Conservation (phyloP, 495 filamentous ascomycete genomes). For the Sordaria brevicollis region DNA sequence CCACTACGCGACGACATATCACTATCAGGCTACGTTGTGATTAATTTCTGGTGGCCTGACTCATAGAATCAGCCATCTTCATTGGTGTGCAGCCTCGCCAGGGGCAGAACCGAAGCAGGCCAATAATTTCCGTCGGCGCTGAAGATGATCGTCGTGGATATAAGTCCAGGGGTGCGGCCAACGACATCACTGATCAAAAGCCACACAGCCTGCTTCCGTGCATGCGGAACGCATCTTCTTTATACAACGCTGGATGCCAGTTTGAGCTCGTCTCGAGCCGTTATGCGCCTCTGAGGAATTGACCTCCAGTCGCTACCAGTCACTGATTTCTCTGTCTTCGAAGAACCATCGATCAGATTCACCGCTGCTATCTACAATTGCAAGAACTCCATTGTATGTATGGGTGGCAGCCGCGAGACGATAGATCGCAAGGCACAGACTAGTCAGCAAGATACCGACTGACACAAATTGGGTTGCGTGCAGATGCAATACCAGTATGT, state of each 20-base stretch:
- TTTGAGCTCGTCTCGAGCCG: neutral
- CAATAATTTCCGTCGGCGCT: neutral
- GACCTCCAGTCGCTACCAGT: neutral
- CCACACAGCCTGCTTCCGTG: neutral
- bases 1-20: neutral
- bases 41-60: neutral
- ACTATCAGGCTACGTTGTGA: neutral
- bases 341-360: neutral
- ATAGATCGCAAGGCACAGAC: neutral
- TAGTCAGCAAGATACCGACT: neutral
- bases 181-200: neutral
- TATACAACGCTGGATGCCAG: too few relatives aligned
- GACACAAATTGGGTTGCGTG: neutral
- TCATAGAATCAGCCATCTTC: neutral
- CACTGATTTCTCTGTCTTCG: neutral
- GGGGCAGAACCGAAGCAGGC: neutral
- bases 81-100: neutral
- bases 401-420: neutral
- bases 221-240: neutral
- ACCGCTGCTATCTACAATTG: neutral
- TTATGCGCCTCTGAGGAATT: neutral
- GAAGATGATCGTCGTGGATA: neutral
- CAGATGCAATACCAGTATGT: neutral
- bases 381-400: neutral
- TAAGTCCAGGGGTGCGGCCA: neutral